Evolutionary conservation across 176 grass and related monocot genomes (phyloP).

Genomic region (Neostapfia colusana): DNA sequence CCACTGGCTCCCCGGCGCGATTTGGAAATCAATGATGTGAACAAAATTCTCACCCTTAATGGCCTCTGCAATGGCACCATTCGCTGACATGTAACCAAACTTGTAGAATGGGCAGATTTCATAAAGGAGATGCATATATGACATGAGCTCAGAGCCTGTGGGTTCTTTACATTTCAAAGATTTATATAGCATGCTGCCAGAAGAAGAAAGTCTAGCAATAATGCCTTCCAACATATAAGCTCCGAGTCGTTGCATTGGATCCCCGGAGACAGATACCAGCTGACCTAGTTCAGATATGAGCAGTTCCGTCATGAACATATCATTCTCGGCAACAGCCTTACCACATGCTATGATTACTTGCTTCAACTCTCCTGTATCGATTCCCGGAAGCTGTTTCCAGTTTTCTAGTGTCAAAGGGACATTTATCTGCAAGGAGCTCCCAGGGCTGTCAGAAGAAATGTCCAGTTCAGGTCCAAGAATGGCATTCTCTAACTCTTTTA

Average conservation of each 20-base stretch:
- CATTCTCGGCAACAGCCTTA: conserved; percentile 56
- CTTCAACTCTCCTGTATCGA: conserved; percentile 63
- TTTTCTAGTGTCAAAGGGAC: conserved; percentile 31
- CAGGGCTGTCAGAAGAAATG: conserved; percentile 41
- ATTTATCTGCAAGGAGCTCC: conserved; percentile 42
- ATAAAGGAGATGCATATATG: conserved; percentile 68
- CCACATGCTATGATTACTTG: conserved; percentile 62
- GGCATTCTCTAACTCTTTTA: conserved; percentile 68
- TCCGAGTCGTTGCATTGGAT: conserved; percentile 65
- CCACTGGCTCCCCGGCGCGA: conserved; percentile 75
- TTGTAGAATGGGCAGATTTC: conserved; percentile 76
- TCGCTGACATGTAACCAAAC: conserved; percentile 81
- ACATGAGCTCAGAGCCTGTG: conserved; percentile 69
- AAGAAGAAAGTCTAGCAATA: conserved; percentile 64
- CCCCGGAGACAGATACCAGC: conserved; percentile 65
- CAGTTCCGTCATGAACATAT: conserved; percentile 42
- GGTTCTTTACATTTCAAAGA: conserved; percentile 80
- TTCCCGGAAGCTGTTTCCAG: conserved; percentile 69
- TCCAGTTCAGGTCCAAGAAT: conserved; percentile 77
- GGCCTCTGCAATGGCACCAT: conserved; percentile 71
- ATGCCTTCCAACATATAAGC: conserved; percentile 81
- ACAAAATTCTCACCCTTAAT: conserved; percentile 64
- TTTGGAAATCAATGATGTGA: conserved; percentile 85
- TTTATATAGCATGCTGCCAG: conserved; percentile 72
- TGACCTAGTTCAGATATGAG: conserved; percentile 62